Evolutionary conservation across 371 early-diverging fungal species (phyloP), one percentile per base, ranked within the genome.

Genomic region (Sporodiniella umbellata): DNA sequence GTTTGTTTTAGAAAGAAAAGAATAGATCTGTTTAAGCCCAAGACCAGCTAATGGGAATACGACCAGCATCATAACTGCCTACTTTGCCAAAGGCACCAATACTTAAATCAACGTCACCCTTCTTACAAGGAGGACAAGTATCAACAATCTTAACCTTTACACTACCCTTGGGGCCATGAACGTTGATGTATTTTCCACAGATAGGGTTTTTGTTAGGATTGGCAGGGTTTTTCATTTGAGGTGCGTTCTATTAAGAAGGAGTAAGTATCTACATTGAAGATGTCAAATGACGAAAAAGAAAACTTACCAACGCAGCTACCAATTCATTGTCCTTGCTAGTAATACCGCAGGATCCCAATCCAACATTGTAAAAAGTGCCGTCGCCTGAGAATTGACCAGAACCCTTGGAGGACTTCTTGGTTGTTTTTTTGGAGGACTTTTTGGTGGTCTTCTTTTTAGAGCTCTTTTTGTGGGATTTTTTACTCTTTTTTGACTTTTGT

Each of bases 81-180:
- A 83, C 72, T 38, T 71, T 40, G 0, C 40, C 54, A 35, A 83
- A 83, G 4, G 81, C 81, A n/a, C 68, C 65, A 10, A 75, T 75
- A 15, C 62, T 64, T 24, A 83, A 63, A 44, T 83, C 84, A 23
- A 83, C 30, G 35, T 57, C 53, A 21, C 64, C 68, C 1, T 21
- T 38, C 2, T 24, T 47, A 42, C 68, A 68, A 15, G 53, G 53
- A 11, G 68, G 68, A 33, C 68, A 68, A 3, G 56, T 69, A 17
- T 80, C 84, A 5, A 64, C 65, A 42, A 68, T 66, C 33, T 50
- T 64, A 8, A 74, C 74, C 23, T 50, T 56, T 11, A 74, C 68
- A 11, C 56, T 38, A 3, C 74, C 72, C 21, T 64, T 64, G 25
- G 72, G 75, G 2, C 72, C 75, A 6, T 58, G 54, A 7, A 72